Percentiles rank a stretch among this genome's conserved stretches.
Conservation (phyloP, 306 rosid genomes). For the Casuarina glauca region DNA sequence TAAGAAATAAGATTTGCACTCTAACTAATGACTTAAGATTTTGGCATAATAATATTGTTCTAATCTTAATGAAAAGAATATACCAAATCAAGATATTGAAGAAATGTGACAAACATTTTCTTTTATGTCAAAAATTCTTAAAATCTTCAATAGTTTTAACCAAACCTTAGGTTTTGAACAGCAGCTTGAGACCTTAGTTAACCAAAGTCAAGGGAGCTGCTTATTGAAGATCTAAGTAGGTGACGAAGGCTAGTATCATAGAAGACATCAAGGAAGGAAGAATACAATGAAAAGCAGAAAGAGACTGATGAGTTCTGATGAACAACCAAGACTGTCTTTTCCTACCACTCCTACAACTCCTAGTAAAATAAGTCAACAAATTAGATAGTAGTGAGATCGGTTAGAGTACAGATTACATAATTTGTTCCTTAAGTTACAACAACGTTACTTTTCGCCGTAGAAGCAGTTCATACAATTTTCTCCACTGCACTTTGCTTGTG, state of each 20-base stretch:
- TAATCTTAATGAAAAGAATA: no score
- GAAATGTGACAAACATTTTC: no score
- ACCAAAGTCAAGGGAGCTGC: neutral
- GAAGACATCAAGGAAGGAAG: neutral
- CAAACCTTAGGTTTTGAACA: neutral
- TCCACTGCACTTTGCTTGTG: neutral
- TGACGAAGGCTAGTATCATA: no score
- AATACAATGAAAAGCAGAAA: neutral
- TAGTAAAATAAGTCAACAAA: neutral
- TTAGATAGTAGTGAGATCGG: neutral
- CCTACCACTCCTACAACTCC: neutral
- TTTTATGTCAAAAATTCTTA: no score
- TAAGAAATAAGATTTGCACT: no score
- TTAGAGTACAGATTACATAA: neutral
- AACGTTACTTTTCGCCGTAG: neutral
- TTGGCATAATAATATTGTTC: no score
- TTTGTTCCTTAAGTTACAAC: slow-evolving; percentile 8
- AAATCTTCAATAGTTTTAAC: no score
- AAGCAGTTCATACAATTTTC: neutral
- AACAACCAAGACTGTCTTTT: neutral
- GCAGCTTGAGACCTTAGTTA: neutral
- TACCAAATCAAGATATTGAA: no score
- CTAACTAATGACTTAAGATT: no score
- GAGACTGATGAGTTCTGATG: neutral
- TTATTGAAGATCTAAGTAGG: no score